Conservation (phyloP, 257 asterid species). For the Coffea canephora region DNA sequence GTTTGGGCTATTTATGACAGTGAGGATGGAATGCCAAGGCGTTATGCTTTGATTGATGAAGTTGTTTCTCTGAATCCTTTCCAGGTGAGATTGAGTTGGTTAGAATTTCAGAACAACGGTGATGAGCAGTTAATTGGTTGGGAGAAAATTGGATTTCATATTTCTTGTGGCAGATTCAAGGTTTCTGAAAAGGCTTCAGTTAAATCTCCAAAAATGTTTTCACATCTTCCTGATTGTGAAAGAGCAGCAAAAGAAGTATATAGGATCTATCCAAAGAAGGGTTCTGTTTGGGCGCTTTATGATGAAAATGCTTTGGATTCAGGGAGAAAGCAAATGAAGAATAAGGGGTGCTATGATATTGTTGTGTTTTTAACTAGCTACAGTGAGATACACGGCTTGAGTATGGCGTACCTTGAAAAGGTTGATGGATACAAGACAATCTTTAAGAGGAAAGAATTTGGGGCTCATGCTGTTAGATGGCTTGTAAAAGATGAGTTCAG, state of each 20-base stretch:
- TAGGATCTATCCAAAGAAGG: conserved; percentile 72
- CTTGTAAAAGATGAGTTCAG: conserved; percentile 47
- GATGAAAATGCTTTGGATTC: conserved; percentile 18
- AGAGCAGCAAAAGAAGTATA: conserved; percentile 70
- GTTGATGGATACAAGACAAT: conserved; percentile 65
- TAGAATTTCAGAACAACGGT: conserved; percentile 44
- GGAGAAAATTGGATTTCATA: conserved; percentile 40
- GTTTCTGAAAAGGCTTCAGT: conserved; percentile 46
- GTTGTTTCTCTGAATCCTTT: conserved; percentile 64
- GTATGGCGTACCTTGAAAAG: conserved; percentile 71
- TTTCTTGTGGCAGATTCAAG: conserved; percentile 76
- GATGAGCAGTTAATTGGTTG: conserved; percentile 37
- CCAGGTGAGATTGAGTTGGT: conserved; percentile 61
- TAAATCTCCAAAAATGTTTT: conserved; percentile 57
- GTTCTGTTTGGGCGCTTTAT: conserved; percentile 84
- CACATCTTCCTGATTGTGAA: conserved; percentile 67
- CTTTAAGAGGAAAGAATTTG: conserved; percentile 66
- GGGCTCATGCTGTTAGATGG: conserved; percentile 51
- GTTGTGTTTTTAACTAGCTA: conserved; percentile 61
- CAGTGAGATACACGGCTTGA: conserved; percentile 62
- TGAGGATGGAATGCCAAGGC: conserved; percentile 77
- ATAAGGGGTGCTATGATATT: conserved; percentile 38
- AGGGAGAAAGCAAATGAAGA: conserved; percentile 26
- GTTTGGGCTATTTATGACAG: conserved; percentile 91
- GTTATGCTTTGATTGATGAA: conserved; percentile 69